Base-by-base conservation (phyloP, 148 eudicot genomes). In the Chenopodium berlandieri region DNA sequence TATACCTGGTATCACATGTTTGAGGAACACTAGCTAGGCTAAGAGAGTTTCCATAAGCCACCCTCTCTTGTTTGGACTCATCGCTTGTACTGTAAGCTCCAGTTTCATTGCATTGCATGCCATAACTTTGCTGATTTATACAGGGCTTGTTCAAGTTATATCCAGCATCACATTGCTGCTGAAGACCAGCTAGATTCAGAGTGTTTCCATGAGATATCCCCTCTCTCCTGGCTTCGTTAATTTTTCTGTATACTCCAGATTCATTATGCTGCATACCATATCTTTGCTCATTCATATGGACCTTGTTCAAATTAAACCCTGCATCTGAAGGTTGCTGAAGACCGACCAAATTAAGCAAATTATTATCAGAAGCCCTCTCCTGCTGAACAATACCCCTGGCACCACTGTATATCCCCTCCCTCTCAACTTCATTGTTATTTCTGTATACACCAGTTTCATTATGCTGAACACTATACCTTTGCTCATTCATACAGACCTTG, bases 1-100 rank as follows among this genome's bases (percentile, higher is more conserved):
- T 87, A 85, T 87, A 88, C 73, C 84, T 85, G 79, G 80, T 71
- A 32, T 78, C 91, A 78, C 87, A 83, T 65, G 87, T 79, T 83
- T 89, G 89, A 73, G 83, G 82, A 74, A 86, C 84, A 85, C 86
- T 86, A 83, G 91, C 90, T 64, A 88, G 82, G 86, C 87, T 87
- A 83, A 87, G 88, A 27, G 94, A 87, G 81, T 84, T 80, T 74
- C 87, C 87, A 30, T 81, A 86, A 73, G 90, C 80, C 60, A 71
- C 86, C 76, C 86, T 84, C 73, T 77, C 89, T 84, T 83, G 88
- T 79, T 88, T 86, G 68, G 85, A 83, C 70, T 86, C 89, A 58
- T 86, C 89, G 73, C 88, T 76, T 31, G 80, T 80, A 81, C 74
- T 83, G 79, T 79, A 87, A 75, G 83, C 88, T 69, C 86, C 77